phyloP scores from a whole-genome alignment of 257 asterid species.

The Nicotiana sylvestris region DNA sequence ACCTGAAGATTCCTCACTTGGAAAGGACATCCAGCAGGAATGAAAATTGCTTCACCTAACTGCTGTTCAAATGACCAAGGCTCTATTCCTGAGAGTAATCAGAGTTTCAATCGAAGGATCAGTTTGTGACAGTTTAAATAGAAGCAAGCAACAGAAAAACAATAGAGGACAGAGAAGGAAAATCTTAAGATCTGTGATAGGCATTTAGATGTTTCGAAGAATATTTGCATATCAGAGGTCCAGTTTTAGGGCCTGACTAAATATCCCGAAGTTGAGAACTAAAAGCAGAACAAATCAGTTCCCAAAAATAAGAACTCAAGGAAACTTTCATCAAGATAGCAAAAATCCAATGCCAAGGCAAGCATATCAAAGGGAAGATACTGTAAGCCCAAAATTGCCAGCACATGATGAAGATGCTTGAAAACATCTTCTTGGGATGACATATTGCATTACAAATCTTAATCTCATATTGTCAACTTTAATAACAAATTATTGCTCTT shows the following conservation, averaged over 20 bases:
- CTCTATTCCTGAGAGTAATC: conserved; percentile 59
- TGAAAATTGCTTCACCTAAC: conserved; percentile 76
- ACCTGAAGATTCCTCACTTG: conserved; percentile 93
- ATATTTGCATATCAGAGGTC: background rate
- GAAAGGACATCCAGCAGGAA: conserved; percentile 97
- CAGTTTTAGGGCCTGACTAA: background rate
- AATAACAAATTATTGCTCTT: conserved; percentile 25
- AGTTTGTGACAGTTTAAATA: background rate
- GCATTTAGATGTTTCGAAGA: background rate
- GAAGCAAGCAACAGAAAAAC: background rate
- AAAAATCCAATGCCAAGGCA: background rate
- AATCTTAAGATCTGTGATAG: background rate
- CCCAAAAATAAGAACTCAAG: background rate
- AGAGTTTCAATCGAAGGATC: background rate
- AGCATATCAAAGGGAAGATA: background rate
- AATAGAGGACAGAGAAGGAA: background rate
- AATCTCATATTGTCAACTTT: conserved; percentile 4
- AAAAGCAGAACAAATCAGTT: background rate
- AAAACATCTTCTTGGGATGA: background rate
- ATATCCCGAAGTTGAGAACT: background rate
- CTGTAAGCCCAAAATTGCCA: background rate
- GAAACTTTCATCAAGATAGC: background rate
- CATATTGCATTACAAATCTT: background rate
- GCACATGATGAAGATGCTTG: background rate
- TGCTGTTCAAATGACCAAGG: conserved; percentile 94